phyloP scores from a whole-genome alignment of 495 filamentous ascomycete genomes.

The Polyplosphaeria fusca region DNA sequence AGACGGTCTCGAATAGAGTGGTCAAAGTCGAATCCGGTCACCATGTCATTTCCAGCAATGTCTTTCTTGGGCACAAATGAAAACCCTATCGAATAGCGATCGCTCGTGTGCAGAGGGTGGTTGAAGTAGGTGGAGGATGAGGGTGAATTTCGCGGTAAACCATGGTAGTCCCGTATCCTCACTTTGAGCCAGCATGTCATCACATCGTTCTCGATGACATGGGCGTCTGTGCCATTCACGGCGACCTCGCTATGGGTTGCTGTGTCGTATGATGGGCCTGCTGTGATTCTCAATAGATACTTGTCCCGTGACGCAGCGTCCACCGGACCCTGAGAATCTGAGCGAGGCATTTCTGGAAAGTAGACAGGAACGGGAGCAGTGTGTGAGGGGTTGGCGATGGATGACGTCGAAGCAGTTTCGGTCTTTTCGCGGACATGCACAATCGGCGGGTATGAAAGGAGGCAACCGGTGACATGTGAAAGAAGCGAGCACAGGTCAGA shows the following conservation, averaged over 20 bases:
- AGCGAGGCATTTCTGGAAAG: background rate
- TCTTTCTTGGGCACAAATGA: conserved; percentile 64
- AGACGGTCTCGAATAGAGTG: conserved; percentile 80
- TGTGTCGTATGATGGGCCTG: conserved; percentile 68
- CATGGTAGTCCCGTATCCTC: conserved; percentile 61
- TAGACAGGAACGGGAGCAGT: too few species aligned
- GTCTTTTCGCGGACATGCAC: too few species aligned
- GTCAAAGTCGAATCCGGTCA: conserved; percentile 94
- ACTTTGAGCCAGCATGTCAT: conserved; percentile 64
- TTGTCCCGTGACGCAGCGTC: conserved; percentile 45
- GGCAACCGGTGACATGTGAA: too few species aligned
- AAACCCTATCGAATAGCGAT: conserved; percentile 80
- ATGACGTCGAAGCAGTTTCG: too few species aligned
- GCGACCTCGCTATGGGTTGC: conserved; percentile 62
- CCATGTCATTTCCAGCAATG: conserved; percentile 67
- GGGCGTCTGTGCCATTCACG: conserved; percentile 63
- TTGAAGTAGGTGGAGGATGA: conserved; percentile 70
- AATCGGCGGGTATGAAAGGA: too few species aligned
- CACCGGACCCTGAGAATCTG: conserved; percentile 10
- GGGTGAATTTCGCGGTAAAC: conserved; percentile 38
- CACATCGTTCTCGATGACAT: conserved; percentile 58
- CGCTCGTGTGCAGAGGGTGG: conserved; percentile 60
- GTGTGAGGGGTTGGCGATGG: too few species aligned
- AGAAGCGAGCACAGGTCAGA: too few species aligned
- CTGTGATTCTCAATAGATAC: conserved; percentile 68